phyloP scores from a whole-genome alignment of 2,329 filamentous ascomycete genomes.

The Exophiala alcalophila region DNA sequence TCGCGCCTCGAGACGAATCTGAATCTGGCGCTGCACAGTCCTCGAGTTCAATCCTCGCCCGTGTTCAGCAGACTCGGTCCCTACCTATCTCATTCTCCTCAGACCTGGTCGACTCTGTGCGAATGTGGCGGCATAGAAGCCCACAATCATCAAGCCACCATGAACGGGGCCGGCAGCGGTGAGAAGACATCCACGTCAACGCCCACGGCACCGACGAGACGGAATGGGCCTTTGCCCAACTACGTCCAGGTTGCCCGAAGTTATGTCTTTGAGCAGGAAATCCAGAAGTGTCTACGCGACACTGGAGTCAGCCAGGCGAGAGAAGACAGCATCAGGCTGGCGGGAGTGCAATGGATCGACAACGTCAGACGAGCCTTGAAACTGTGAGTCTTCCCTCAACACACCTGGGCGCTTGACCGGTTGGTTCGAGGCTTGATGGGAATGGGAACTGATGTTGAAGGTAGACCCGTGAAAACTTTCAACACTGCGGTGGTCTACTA shows the following conservation, averaged over 20 bases:
- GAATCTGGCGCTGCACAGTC: background rate
- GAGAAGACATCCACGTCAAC: slow-evolving; percentile 7
- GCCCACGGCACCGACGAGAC: slow-evolving; percentile 13
- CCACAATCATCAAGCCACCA: slow-evolving; percentile 13
- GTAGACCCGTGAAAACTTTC: slow-evolving; percentile 82
- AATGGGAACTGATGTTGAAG: slow-evolving; percentile 14
- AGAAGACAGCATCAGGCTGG: slow-evolving; percentile 76
- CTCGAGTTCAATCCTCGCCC: background rate
- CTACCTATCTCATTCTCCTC: too few species aligned
- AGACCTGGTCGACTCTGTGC: slow-evolving; percentile 3
- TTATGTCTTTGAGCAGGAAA: slow-evolving; percentile 77
- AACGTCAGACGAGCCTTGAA: slow-evolving; percentile 74
- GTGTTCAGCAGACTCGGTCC: background rate
- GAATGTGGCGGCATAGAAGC: slow-evolving; percentile 19
- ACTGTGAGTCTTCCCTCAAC: slow-evolving; percentile 61
- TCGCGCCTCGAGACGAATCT: background rate
- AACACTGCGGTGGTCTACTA: slow-evolving; percentile 90
- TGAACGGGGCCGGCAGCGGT: slow-evolving; percentile 22
- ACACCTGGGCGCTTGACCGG: too few species aligned
- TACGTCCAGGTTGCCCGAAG: slow-evolving; percentile 66
- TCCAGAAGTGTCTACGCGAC: slow-evolving; percentile 68
- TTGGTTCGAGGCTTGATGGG: too few species aligned
- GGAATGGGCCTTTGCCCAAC: slow-evolving; percentile 55
- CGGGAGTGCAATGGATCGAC: slow-evolving; percentile 87
- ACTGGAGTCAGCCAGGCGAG: slow-evolving; percentile 71